Evolutionary conservation across 2,329 filamentous ascomycete genomes (phyloP).

Genomic region (Sphaerulina musiva): DNA sequence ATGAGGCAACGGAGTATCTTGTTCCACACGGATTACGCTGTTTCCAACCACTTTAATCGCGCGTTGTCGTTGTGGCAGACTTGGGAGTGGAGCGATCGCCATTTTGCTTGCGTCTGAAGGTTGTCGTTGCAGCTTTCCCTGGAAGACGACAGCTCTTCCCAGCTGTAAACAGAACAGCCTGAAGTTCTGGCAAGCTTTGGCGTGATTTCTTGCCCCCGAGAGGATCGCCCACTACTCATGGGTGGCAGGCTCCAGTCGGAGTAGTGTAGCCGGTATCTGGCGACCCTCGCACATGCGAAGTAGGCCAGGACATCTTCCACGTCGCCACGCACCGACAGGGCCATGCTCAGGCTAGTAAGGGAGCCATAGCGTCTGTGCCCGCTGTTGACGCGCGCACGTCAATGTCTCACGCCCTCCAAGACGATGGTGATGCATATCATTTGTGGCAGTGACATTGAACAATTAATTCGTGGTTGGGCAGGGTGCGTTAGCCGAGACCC

Average conservation of each 20-base stretch:
- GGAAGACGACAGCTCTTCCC: not conserved
- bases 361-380: too few species aligned
- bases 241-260: not conserved
- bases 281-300: too few species aligned
- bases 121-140: not conserved
- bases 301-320: too few species aligned
- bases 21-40: slow-evolving; percentile 11
- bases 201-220: not conserved
- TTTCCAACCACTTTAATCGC: slow-evolving; percentile 17
- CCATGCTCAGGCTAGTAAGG: too few species aligned
- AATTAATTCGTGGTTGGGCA: not conserved
- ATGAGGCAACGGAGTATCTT: slow-evolving; percentile 11
- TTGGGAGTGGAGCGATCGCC: slow-evolving; percentile 5
- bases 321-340: too few species aligned
- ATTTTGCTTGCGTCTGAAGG: not conserved
- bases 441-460: not conserved
- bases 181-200: not conserved
- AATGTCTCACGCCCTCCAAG: too few species aligned
- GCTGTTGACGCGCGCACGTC: too few species aligned
- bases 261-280: not conserved
- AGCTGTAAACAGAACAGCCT: not conserved
- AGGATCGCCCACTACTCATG: not conserved
- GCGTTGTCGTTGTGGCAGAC: slow-evolving; percentile 13
- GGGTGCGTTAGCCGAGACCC: not conserved
- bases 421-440: too few species aligned